Percentiles rank a stretch among this genome's conserved stretches.
These are phyloP conservation scores for Mayamaea pseudoterrestris DNA, from an alignment of 108 stramenopile genomes.

Conservation along the genomic window DNA sequence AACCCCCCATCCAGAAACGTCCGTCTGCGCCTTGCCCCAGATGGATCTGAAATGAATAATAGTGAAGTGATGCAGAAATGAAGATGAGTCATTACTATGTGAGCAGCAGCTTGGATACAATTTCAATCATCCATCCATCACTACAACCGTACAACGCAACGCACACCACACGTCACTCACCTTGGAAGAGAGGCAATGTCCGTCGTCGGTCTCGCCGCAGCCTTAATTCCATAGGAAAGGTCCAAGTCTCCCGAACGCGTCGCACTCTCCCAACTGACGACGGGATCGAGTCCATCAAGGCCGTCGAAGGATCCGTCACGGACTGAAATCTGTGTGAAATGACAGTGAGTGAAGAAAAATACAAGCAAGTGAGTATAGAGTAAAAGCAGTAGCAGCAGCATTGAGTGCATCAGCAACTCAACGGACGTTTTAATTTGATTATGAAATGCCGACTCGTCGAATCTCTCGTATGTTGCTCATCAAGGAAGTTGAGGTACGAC, in stretches of 20 bases:
- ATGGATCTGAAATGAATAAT: no score
- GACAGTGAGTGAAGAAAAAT: neutral
- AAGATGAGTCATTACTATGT: no score
- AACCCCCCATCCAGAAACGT: slow-evolving; percentile 59
- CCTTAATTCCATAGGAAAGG: slow-evolving; percentile 62
- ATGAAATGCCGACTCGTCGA: neutral
- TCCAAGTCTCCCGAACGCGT: slow-evolving; percentile 28
- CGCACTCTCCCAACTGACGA: slow-evolving; percentile 43
- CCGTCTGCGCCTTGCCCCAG: slow-evolving; percentile 70
- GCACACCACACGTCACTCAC: no score
- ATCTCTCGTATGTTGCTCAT: neutral
- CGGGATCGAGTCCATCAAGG: slow-evolving; percentile 72
- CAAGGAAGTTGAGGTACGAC: neutral
- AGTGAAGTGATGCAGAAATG: no score
- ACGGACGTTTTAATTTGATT: no score
- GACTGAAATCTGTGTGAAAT: slow-evolving; percentile 52
- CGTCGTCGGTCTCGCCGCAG: slow-evolving; percentile 57
- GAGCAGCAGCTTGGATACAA: no score
- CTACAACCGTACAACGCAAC: no score
- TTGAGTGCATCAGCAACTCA: no score
- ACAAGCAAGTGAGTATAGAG: no score
- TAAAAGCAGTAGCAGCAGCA: no score
- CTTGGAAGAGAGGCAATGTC: slow-evolving; percentile 80
- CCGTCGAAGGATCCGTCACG: slow-evolving; percentile 76
- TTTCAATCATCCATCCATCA: no score